Percentiles rank a stretch among this genome's conserved stretches.
Conservation (phyloP, 768 basidiomycete species). For the Suillus fuscotomentosus region DNA sequence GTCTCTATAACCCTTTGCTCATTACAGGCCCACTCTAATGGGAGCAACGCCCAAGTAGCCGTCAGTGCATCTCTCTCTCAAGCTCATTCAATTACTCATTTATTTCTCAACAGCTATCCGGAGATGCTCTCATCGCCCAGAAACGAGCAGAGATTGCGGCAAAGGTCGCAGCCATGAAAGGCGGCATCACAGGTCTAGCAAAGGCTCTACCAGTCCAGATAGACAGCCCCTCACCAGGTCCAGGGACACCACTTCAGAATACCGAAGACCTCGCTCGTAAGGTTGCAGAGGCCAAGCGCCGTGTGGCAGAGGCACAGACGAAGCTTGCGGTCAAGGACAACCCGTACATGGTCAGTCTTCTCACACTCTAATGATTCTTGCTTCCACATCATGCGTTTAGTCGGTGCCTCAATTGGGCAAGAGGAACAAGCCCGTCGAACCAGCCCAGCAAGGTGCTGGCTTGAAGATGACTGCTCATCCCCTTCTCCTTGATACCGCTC, state of each 20-base stretch:
- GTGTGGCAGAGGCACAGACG: slow-evolving; percentile 80
- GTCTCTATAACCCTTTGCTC: slow-evolving; percentile 65
- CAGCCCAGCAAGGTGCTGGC: slow-evolving; percentile 76
- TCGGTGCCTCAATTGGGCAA: slow-evolving; percentile 53
- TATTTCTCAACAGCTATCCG: slow-evolving; percentile 37
- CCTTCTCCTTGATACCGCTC: slow-evolving; percentile 64
- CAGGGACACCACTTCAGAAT: slow-evolving; percentile 39
- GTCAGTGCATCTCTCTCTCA: slow-evolving; percentile 37
- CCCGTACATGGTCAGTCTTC: slow-evolving; percentile 76
- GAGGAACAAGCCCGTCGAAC: slow-evolving; percentile 55
- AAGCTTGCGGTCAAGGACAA: slow-evolving; percentile 77
- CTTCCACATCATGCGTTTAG: slow-evolving; percentile 28
- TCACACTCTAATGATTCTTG: neutral
- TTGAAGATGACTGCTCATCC: slow-evolving; percentile 92
- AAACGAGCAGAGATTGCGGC: slow-evolving; percentile 84
- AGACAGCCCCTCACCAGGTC: slow-evolving; percentile 36
- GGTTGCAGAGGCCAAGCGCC: slow-evolving; percentile 83
- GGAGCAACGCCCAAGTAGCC: slow-evolving; percentile 35
- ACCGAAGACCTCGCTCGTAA: slow-evolving; percentile 66
- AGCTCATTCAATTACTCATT: slow-evolving; percentile 1
- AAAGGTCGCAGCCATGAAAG: slow-evolving; percentile 77
- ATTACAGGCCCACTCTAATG: slow-evolving; percentile 52
- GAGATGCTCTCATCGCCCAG: slow-evolving; percentile 73
- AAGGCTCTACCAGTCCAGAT: slow-evolving; percentile 15
- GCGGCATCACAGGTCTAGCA: slow-evolving; percentile 30